phyloP scores from a whole-genome alignment of 345 rosid species.

The Abelmoschus esculentus region DNA sequence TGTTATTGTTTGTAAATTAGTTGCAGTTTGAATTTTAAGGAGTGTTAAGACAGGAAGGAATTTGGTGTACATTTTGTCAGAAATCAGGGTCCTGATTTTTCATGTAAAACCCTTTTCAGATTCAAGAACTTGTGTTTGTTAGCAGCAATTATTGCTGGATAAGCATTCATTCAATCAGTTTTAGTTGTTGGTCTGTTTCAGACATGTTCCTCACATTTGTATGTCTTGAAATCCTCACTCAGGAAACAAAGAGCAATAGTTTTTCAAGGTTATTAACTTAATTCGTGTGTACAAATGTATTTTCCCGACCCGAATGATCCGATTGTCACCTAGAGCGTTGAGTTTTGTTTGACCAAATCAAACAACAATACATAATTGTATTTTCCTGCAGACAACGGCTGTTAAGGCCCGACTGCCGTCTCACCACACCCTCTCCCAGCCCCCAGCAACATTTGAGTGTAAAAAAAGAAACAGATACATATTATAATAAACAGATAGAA shows the following conservation, averaged over 20 bases:
- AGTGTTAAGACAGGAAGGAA: conserved; percentile 5
- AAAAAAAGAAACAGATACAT: conserved; percentile 7
- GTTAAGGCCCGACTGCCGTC: conserved; percentile 52
- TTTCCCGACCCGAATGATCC: no score
- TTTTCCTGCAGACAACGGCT: conserved; percentile 56
- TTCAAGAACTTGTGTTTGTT: background rate
- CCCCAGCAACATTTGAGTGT: conserved; percentile 15
- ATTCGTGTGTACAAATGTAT: no score
- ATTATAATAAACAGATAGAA: background rate
- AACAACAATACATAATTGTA: background rate
- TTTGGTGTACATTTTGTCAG: conserved; percentile 21
- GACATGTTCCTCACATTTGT: background rate
- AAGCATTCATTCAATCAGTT: background rate
- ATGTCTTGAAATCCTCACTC: background rate
- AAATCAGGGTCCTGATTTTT: conserved; percentile 20
- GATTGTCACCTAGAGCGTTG: no score
- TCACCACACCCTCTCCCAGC: conserved; percentile 36
- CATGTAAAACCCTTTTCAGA: no score
- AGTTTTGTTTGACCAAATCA: background rate
- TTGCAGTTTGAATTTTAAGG: conserved; percentile 18
- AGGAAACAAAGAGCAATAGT: background rate
- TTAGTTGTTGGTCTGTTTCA: background rate
- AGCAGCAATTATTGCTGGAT: background rate
- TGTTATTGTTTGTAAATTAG: conserved; percentile 25
- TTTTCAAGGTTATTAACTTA: no score